These are phyloP conservation scores for Ensete glaucum DNA, from an alignment of 176 grass and related monocot genomes.

Conservation along the genomic window DNA sequence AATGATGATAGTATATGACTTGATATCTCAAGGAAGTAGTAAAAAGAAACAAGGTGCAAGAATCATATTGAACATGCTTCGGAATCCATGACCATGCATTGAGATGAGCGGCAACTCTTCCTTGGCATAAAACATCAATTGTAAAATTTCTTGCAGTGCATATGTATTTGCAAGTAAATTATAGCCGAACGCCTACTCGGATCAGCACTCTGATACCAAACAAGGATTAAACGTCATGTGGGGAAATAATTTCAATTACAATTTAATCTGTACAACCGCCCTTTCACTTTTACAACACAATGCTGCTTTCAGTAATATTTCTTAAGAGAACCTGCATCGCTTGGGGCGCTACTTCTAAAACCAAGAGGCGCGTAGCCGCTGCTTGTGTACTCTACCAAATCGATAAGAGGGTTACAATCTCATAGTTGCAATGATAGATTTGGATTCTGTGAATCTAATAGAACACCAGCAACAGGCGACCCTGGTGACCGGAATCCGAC, in stretches of 20 bases:
- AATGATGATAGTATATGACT: no score
- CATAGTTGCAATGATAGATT: constrained; percentile 40
- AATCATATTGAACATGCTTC: no score
- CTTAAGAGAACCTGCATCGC: constrained; percentile 16
- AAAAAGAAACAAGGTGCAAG: no score
- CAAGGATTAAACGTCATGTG: neutral
- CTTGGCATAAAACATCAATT: no score
- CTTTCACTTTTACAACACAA: constrained; percentile 24
- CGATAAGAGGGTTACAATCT: constrained; percentile 20
- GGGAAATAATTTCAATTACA: constrained; percentile 30
- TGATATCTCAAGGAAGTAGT: no score
- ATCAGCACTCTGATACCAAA: no score
- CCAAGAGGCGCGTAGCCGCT: neutral
- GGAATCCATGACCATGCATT: no score
- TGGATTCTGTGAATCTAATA: constrained; percentile 22
- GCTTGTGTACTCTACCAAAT: neutral
- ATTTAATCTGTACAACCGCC: constrained; percentile 65
- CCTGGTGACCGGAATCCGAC: constrained; percentile 24
- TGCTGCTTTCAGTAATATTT: constrained; percentile 28
- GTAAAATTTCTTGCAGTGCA: no score
- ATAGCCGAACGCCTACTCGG: no score
- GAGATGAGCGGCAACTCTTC: no score
- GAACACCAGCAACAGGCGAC: constrained; percentile 16
- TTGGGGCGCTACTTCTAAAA: neutral
- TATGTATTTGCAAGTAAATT: no score